phyloP scores from a whole-genome alignment of 352 stramenopile genomes.

The Pelagophyceae sp. region DNA sequence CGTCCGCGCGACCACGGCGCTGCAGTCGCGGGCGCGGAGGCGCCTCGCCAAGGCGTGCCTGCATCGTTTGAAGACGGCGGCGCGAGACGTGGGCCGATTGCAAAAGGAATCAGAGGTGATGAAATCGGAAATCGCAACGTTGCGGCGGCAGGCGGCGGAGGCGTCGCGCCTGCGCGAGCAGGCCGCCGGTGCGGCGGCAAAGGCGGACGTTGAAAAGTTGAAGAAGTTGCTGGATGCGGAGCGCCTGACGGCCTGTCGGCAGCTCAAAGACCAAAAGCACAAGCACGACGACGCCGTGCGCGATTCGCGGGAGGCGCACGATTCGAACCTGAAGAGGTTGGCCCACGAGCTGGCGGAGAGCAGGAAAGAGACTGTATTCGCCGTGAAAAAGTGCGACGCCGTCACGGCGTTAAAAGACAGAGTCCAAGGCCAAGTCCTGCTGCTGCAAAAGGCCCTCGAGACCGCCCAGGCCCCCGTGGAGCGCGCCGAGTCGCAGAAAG shows the following conservation, averaged over 20 bases:
- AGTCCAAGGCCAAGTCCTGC: not conserved
- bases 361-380: too few species aligned
- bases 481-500: not conserved
- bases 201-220: not conserved
- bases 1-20: not conserved
- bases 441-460: not conserved
- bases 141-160: not conserved
- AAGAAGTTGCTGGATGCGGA: not conserved
- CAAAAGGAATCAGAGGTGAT: not conserved
- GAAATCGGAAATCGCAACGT: not conserved
- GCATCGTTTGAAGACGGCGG: not conserved
- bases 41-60: not conserved
- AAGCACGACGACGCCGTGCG: not conserved
- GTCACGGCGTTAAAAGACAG: too few species aligned
- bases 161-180: not conserved
- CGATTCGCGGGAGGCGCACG: too few species aligned
- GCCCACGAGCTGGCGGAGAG: too few species aligned
- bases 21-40: not conserved
- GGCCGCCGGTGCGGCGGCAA: not conserved
- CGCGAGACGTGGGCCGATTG: not conserved
- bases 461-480: not conserved
- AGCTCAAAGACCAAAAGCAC: too few species aligned
- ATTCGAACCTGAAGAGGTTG: too few species aligned
- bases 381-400: too few species aligned
- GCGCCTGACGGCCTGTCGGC: too few species aligned